These are phyloP conservation scores for Eimeria tenella DNA, from an alignment of 169 alveolate genomes.

Conservation along the genomic window DNA sequence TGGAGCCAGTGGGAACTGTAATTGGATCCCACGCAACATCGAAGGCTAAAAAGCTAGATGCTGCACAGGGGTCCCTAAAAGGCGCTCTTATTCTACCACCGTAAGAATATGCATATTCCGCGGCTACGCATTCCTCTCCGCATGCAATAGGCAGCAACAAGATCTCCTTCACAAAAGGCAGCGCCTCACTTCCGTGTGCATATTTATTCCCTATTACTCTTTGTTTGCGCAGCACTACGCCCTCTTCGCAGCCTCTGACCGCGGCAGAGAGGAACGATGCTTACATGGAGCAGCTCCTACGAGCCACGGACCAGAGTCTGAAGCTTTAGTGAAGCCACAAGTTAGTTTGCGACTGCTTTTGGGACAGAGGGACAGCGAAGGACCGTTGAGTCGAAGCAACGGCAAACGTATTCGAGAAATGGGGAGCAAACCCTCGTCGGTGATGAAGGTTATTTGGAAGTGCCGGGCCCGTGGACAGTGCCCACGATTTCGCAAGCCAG, in stretches of 20 bases:
- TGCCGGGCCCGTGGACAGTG: too few relatives aligned
- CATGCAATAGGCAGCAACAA: too few relatives aligned
- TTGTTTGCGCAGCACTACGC: slow-evolving; percentile 49
- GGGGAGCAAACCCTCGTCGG: too few relatives aligned
- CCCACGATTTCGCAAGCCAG: too few relatives aligned
- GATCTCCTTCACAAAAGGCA: too few relatives aligned
- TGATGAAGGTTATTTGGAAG: too few relatives aligned
- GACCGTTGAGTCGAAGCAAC: too few relatives aligned
- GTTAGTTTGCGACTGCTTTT: not conserved
- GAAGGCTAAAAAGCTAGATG: slow-evolving; percentile 51
- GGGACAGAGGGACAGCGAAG: too few relatives aligned
- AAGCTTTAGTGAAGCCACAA: slow-evolving; percentile 37
- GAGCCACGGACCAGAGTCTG: slow-evolving; percentile 50
- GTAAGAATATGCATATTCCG: not conserved
- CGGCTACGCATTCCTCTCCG: too few relatives aligned
- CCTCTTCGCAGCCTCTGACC: slow-evolving; percentile 58
- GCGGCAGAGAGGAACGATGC: slow-evolving; percentile 63
- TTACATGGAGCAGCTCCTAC: slow-evolving; percentile 58
- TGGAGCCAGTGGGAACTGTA: slow-evolving; percentile 63
- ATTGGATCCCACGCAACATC: slow-evolving; percentile 56
- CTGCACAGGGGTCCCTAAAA: slow-evolving; percentile 46
- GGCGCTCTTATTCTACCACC: slow-evolving; percentile 43
- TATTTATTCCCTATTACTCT: too few relatives aligned
- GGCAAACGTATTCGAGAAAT: too few relatives aligned
- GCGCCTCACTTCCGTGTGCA: too few relatives aligned